Evolutionary conservation across 148 eudicot species (phyloP), one percentile per base, ranked within the genome.

Genomic region (Rhododendron molle): DNA sequence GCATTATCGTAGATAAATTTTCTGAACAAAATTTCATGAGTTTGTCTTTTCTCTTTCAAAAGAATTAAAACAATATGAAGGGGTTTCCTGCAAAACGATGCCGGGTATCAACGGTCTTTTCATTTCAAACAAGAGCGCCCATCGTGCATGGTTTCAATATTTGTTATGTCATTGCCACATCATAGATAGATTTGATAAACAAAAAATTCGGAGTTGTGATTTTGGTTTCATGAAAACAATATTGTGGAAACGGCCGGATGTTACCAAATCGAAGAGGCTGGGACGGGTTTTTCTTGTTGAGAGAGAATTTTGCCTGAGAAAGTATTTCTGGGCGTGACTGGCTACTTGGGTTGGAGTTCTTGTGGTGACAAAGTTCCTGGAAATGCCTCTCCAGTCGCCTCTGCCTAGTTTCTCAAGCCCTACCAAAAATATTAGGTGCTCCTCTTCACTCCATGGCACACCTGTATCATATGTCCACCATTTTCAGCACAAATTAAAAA

Each of bases 321-420:
- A 80, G 32, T 80, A 52, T 23, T 80, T 80, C 26, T 80, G 83
- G 26, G 83, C 83, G 14, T 80, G 83, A 40, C 83, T 80, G 67
- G 83, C 83, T 0, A 80, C 83, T 54, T 80, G 83, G 43, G 67
- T 52, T 3, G 83, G 83, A 30, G 83, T 80, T 80, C 67, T 80
- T 46, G 65, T 52, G 40, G 83, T 80, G 58, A 80, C 83, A 8
- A 50, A 80, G 43, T 80, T 80, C 43, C 43, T 30, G 65, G 83
- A 80, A 36, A 80, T 80, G 28, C 83, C 83, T 16, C 6, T 80
- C 82, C 82, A 80, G n/a, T 80, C n/a, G 4, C 82, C 82, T 21
- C 28, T 80, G 23, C 82, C 82, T 0, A 80, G 82, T 56, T 52
- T 54, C 5, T 80, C 15, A 28, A 80, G 83, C 44, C 83, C 83